Base-by-base conservation (phyloP, 2,329 filamentous ascomycete species). In the Blumeria hordei region DNA sequence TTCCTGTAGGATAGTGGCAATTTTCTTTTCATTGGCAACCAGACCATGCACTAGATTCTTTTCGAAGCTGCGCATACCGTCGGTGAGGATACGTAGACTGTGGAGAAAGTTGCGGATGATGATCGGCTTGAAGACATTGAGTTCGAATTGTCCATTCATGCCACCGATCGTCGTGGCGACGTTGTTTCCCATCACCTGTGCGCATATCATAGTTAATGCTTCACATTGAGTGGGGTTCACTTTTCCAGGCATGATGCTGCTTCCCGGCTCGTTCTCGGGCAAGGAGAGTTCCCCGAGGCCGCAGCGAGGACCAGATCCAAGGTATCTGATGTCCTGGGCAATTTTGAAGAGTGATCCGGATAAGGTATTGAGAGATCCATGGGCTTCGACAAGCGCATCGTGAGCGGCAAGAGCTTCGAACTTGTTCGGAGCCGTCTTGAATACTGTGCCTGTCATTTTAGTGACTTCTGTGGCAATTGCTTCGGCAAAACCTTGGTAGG, bases 141-240 rank as follows among this genome's bases (percentile, higher is more conserved):
- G 78, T 72, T 96, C 92, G 64, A 98, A 98, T 73, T 96, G 93
- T 61, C 92, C 92, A 72, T 92, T 94, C 74, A 93, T 93, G 66
- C 90, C 92, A 59, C 88, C 87, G 64, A 96, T 87, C 34, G 90
- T 95, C 58, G 86, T 81, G 39, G 92, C 87, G 55, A 88, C 83
- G 67, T 96, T 81, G 76, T 98, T 98, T 66, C 92, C 92, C 77
- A 96, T 94, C 59, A 98, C 90, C 71, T 98, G 92, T 18, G 86
- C 80, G 73, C 90, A 95, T 58, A 96, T 75, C 92, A 98, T 98
- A 63, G 92, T 96, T 69, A 98, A 73, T 58, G 88, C 85, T 75
- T 98, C 92, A 71, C 88, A 94, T 72, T 98, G 92, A 35, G 92
- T 98, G 35, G 92, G 92, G 75, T 98, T 98, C 68, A 98, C 92